Base-by-base conservation (phyloP, 2,329 filamentous ascomycete species). In the Fonsecaea erecta region DNA sequence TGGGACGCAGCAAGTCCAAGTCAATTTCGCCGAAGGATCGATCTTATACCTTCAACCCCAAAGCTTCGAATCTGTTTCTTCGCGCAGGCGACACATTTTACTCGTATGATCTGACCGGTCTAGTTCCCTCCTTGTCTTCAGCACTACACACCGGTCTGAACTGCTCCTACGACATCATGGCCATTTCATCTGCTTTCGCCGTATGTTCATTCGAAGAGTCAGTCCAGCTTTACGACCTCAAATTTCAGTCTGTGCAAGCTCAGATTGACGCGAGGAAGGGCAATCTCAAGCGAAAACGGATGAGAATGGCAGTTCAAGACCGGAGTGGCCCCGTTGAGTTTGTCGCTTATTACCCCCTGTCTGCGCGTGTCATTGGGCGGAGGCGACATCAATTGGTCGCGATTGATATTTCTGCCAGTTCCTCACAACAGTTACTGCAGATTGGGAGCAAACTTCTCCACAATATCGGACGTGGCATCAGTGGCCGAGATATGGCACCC, bases 161-260 rank as follows among this genome's bases (percentile, higher is more conserved):
- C 24, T 54, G 57, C 16, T 56, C 51, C 12, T 35, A 58, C 34
- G 64, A 69, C 24, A 67, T 63, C 40, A 61, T 71, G 26, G 52
- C 67, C 24, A 62, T 67, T 30, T 64, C 62, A 16, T 53, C 56
- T n/a, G 60, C 59, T 12, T 66, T 66, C 58, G 75, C 81, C 12
- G 78, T 81, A 58, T 78, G 73, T 8, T 77, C 77, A 8, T 76
- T 75, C 26, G 71, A 77, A 43, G 79, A 78, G 16, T 72, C 77
- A n/a, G 71, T 83, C 26, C 78, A 77, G 1, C 69, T 82, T 6
- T 80, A 81, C 60, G 79, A 82, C 68, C 77, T 80, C n/a, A 77
- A 79, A 54, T 82, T 80, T 68, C 75, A 78, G 66, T 80, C 80
- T 1, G 73, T 81, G 14, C 80, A 81, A 67, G 77, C 78, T 59